Evolutionary conservation across 1,284 basidiomycete species (phyloP).

Genomic region (Irpex lacteus): DNA sequence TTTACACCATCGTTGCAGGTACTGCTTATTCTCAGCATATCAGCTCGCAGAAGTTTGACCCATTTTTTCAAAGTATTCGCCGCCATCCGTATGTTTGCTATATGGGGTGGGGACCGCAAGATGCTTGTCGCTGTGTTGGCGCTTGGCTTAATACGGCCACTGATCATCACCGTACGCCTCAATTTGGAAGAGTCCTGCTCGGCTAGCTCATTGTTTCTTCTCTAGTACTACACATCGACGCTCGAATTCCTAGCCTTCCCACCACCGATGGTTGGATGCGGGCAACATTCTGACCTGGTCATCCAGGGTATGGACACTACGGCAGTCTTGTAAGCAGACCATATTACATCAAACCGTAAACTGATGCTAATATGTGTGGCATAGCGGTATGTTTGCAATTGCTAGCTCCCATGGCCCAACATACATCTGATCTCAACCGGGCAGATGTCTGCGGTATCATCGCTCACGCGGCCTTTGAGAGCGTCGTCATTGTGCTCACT

Average conservation of each 20-base stretch:
- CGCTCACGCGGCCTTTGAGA: neutral
- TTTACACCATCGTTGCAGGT: neutral
- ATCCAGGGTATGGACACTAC: neutral
- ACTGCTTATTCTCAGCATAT: neutral
- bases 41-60: neutral
- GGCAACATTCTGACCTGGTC: neutral
- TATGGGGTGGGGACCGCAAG: slow-evolving; percentile 17
- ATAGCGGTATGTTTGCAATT: neutral
- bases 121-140: neutral
- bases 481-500: neutral
- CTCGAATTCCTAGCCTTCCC: slow-evolving; percentile 2
- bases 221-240: slow-evolving; percentile 1
- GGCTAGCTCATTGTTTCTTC: neutral
- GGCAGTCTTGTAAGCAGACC: neutral
- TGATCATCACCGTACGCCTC: neutral
- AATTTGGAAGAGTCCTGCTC: neutral
- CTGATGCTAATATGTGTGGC: neutral
- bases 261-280: slow-evolving; percentile 11
- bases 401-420: neutral
- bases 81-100: slow-evolving; percentile 19
- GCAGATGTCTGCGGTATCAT: neutral
- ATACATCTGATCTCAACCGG: neutral
- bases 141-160: neutral
- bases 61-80: slow-evolving; percentile 12
- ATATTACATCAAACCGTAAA: neutral